A percentile compares a stretch with the other conserved stretches of the same genome.
These are phyloP conservation scores for Plantago major DNA, from an alignment of 257 asterid genomes.

Conservation along the genomic window DNA sequence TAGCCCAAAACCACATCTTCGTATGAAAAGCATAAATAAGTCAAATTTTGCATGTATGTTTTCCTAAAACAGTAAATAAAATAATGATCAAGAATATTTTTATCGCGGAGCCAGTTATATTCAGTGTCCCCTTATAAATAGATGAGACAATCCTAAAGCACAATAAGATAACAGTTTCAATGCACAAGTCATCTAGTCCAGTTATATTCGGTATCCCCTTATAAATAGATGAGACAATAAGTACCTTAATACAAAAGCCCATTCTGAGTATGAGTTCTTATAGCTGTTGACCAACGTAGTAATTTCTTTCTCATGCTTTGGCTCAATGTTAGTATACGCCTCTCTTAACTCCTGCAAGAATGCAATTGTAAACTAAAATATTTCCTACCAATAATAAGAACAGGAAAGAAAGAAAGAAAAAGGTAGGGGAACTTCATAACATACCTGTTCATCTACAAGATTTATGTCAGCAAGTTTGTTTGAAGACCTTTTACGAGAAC, in stretches of 20 bases:
- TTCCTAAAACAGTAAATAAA: not conserved
- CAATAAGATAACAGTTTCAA: too few relatives aligned
- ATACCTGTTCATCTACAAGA: slow-evolving; percentile 77
- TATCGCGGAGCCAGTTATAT: too few relatives aligned
- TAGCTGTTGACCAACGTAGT: slow-evolving; percentile 44
- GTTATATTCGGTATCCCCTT: too few relatives aligned
- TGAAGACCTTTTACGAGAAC: slow-evolving; percentile 62
- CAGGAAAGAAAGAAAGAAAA: not conserved
- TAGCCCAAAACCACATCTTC: slow-evolving; percentile 82
- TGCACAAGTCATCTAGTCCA: too few relatives aligned
- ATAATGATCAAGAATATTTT: not conserved
- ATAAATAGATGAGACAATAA: too few relatives aligned
- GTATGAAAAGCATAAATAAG: not conserved
- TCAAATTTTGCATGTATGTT: not conserved
- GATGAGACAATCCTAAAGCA: not conserved
- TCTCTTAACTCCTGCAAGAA: slow-evolving; percentile 66
- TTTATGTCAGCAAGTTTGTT: slow-evolving; percentile 63
- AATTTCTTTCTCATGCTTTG: slow-evolving; percentile 80
- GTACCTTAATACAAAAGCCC: slow-evolving; percentile 65
- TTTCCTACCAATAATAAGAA: not conserved
- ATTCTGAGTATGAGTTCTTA: slow-evolving; percentile 51
- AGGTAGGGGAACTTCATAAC: not conserved
- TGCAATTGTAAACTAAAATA: too few relatives aligned
- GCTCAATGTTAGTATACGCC: slow-evolving; percentile 56
- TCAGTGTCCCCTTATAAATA: too few relatives aligned